A percentile compares a stretch with the other conserved stretches of the same genome.
These are phyloP conservation scores for Elongisporangium prolatum DNA, from an alignment of 352 stramenopile species.

Conservation along the genomic window DNA sequence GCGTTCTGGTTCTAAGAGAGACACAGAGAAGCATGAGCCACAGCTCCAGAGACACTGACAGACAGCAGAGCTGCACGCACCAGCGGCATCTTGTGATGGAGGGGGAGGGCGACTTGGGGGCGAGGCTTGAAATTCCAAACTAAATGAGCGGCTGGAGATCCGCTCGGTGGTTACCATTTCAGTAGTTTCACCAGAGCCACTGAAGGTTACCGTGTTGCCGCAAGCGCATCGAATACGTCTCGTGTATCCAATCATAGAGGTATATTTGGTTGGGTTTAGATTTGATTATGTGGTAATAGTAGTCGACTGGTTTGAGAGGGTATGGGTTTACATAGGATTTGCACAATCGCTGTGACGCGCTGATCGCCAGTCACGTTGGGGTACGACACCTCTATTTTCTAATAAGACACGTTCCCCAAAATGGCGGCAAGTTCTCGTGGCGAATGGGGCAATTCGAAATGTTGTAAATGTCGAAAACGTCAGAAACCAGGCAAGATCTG, in stretches of 20 bases:
- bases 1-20: conserved; percentile 52
- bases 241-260: neutral
- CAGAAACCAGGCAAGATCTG: neutral
- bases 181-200: neutral
- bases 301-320: neutral
- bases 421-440: neutral
- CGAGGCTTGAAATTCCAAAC: conserved; percentile 15
- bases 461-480: neutral
- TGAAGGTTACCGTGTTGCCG: neutral
- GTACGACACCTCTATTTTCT: neutral
- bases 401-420: neutral
- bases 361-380: neutral
- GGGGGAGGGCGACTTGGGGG: conserved; percentile 3
- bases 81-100: conserved; percentile 38
- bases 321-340: neutral
- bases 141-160: conserved; percentile 1
- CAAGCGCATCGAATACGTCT: conserved; percentile 2
- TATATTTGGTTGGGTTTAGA: no score
- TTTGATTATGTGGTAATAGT: neutral
- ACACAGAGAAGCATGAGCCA: conserved; percentile 1
- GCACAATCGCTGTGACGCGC: conserved; percentile 1
- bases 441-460: neutral
- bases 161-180: neutral
- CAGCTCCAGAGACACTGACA: neutral
- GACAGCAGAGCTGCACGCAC: conserved; percentile 36